A percentile compares a stretch with the other conserved stretches of the same genome.
Evolutionary conservation across 1,284 basidiomycete species (phyloP).

Genomic region (Mycena sp.): DNA sequence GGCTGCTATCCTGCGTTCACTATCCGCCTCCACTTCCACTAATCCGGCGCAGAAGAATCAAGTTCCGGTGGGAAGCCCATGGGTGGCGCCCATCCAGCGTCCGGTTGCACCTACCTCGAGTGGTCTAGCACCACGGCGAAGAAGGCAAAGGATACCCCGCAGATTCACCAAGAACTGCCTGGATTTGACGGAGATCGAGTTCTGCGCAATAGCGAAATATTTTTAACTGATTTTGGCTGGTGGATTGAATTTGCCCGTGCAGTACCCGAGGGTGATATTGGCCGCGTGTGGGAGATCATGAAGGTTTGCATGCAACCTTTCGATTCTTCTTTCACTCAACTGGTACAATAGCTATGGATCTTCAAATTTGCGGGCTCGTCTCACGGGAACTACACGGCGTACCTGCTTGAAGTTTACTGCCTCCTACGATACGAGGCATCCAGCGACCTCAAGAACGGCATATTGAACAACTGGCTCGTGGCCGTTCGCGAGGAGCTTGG

Average conservation of each 20-base stretch:
- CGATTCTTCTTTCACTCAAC: not conserved
- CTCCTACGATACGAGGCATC: slow-evolving; percentile 9
- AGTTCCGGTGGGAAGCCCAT: not conserved
- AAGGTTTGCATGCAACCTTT: slow-evolving; percentile 13
- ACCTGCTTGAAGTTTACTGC: slow-evolving; percentile 14
- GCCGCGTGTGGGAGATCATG: slow-evolving; percentile 15
- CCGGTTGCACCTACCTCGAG: too few species aligned
- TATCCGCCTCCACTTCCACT: not conserved
- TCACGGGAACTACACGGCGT: slow-evolving; percentile 8
- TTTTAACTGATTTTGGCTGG: slow-evolving; percentile 15
- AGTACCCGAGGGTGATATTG: slow-evolving; percentile 21
- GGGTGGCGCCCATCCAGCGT: not conserved
- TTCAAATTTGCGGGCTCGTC: slow-evolving; percentile 16
- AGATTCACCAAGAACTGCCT: not conserved
- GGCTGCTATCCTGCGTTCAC: not conserved
- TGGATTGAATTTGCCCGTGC: slow-evolving; percentile 13
- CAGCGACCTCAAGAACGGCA: not conserved
- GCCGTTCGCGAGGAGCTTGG: slow-evolving; percentile 6
- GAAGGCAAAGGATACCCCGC: too few species aligned
- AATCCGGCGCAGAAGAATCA: not conserved
- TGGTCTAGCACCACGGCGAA: not conserved
- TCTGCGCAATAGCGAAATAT: not conserved
- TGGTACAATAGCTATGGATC: slow-evolving; percentile 5
- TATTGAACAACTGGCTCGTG: slow-evolving; percentile 11
- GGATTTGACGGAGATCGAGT: slow-evolving; percentile 1